Percentiles rank a stretch among this genome's conserved stretches.
Conservation (phyloP, 176 grass and related monocot species). For the Zoysia japonica region DNA sequence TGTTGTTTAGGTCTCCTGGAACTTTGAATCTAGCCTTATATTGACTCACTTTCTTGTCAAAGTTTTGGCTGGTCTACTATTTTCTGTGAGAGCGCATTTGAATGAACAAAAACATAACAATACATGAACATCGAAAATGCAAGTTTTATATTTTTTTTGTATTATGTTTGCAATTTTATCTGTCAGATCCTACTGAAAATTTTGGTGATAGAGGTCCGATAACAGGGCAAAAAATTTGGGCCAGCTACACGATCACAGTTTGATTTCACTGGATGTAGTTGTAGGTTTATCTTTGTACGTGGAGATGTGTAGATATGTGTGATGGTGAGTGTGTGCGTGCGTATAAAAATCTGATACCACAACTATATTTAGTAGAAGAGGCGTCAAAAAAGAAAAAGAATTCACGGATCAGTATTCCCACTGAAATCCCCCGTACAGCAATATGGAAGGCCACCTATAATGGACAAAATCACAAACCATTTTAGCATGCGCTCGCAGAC, state of each 20-base stretch:
- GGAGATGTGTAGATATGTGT: no score
- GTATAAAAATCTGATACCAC: no score
- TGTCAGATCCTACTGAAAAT: background rate
- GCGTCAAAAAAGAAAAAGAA: background rate
- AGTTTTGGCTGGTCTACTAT: background rate
- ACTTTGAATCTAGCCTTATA: background rate
- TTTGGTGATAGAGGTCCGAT: background rate
- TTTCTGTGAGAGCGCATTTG: no score
- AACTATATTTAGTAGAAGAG: no score
- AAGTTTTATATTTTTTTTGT: background rate
- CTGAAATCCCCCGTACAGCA: background rate
- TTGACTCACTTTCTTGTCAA: background rate
- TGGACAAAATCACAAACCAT: background rate
- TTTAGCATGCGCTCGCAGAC: background rate
- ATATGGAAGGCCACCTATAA: background rate
- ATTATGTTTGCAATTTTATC: background rate
- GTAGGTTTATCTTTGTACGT: no score
- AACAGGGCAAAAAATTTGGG: background rate
- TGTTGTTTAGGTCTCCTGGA: background rate
- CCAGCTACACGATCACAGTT: background rate
- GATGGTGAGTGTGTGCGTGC: no score
- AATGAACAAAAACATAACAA: background rate
- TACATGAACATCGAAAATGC: background rate
- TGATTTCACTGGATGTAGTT: no score
- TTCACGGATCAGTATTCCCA: background rate